These are phyloP conservation scores for Xerocomus amazonicus DNA, from an alignment of 1,284 basidiomycete species.

Conservation along the genomic window DNA sequence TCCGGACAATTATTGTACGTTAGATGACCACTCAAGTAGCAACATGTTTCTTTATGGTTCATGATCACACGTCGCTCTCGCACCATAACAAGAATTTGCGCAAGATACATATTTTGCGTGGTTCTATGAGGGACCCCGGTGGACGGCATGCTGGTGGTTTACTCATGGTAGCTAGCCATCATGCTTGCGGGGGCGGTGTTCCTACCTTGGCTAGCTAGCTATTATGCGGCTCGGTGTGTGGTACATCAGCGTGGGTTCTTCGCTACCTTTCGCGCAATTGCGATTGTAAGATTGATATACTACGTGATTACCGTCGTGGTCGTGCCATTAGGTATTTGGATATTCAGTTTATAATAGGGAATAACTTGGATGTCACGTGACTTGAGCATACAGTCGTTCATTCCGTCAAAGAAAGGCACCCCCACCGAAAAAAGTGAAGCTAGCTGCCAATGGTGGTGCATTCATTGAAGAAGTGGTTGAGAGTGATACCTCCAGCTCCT, in stretches of 20 bases:
- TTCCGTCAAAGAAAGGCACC: conserved; percentile 72
- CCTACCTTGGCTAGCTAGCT: conserved; percentile 95
- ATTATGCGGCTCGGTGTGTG: conserved; percentile 93
- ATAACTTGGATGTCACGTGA: conserved; percentile 10
- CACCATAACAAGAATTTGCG: conserved; percentile 79
- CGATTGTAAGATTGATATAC: conserved; percentile 90
- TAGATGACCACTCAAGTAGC: no score
- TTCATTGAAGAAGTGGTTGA: conserved; percentile 54
- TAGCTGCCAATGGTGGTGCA: conserved; percentile 40
- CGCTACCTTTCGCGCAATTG: conserved; percentile 88
- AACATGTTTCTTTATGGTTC: no score
- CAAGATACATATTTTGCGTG: conserved; percentile 86
- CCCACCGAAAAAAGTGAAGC: conserved; percentile 30
- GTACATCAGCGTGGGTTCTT: conserved; percentile 92
- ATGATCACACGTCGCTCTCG: conserved; percentile 74
- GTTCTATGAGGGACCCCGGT: conserved; percentile 95
- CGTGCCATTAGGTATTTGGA: conserved; percentile 92
- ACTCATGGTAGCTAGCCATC: conserved; percentile 87
- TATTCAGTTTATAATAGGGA: conserved; percentile 69
- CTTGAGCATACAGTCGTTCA: conserved; percentile 82
- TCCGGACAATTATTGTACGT: no score
- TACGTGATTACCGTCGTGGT: conserved; percentile 91
- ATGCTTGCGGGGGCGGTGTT: conserved; percentile 99
- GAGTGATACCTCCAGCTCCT: conserved; percentile 43
- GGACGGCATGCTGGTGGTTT: conserved; percentile 92